phyloP scores from a whole-genome alignment of 2,329 filamentous ascomycete species.

The Conoideocrella luteorostrata region DNA sequence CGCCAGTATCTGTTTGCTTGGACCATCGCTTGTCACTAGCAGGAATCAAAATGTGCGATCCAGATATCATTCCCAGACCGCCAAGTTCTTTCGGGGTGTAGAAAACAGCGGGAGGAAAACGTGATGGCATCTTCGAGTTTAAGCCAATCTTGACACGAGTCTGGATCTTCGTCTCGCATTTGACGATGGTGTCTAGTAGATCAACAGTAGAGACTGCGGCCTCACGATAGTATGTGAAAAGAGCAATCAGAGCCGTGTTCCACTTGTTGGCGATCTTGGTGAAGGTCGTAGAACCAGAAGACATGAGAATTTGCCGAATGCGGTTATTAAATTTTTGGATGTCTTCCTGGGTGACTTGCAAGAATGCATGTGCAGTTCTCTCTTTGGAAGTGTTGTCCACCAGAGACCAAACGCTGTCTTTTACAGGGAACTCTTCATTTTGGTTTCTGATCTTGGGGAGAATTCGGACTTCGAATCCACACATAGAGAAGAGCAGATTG shows the following conservation, averaged over 20 bases:
- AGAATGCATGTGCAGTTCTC: conserved; percentile 91
- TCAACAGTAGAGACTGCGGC: conserved; percentile 93
- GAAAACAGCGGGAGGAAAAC: conserved; percentile 96
- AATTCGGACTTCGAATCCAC: conserved; percentile 93
- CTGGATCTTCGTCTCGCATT: conserved; percentile 99
- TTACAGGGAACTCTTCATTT: conserved; percentile 93
- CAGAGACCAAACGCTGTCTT: conserved; percentile 96
- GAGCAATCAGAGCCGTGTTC: conserved; percentile 94
- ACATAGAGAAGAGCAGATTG: conserved; percentile 96
- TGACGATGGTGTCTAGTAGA: conserved; percentile 93
- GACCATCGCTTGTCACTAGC: conserved; percentile 97
- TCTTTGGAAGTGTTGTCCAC: conserved; percentile 97
- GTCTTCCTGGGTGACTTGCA: conserved; percentile 96
- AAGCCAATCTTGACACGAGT: conserved; percentile 97
- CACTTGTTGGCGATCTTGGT: conserved; percentile 99
- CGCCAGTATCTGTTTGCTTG: conserved; percentile 94
- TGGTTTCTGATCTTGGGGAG: conserved; percentile 90
- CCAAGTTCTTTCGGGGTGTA: conserved; percentile 98
- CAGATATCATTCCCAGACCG: conserved; percentile 97
- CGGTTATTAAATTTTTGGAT: conserved; percentile 99
- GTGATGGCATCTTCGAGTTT: conserved; percentile 98
- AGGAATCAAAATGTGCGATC: conserved; percentile 94
- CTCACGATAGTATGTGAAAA: conserved; percentile 98
- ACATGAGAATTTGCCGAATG: conserved; percentile 98
- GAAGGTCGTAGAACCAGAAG: conserved; percentile 97